Evolutionary conservation across 768 basidiomycete genomes (phyloP).

Genomic region (Rhizopogon roseolus): DNA sequence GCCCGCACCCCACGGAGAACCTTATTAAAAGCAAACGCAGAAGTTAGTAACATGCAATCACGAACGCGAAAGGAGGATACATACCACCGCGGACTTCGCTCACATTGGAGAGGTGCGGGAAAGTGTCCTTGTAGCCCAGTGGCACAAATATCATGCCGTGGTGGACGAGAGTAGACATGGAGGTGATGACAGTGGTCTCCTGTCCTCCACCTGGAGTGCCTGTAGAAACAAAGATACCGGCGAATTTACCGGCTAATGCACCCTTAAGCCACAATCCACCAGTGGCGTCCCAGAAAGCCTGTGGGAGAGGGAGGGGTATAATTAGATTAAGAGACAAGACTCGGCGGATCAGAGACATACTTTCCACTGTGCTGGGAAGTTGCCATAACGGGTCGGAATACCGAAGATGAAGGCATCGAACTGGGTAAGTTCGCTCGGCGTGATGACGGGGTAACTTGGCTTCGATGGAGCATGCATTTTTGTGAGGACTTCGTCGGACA

Average conservation of each 20-base stretch:
- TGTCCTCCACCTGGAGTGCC: conserved; percentile 81
- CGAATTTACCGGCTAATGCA: conserved; percentile 69
- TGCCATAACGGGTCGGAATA: conserved; percentile 77
- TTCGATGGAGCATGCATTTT: conserved; percentile 73
- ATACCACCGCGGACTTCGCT: conserved; percentile 54
- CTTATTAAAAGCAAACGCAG: conserved; percentile 24
- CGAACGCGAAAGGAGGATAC: conserved; percentile 14
- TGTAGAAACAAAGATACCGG: conserved; percentile 68
- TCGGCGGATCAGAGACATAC: conserved; percentile 27
- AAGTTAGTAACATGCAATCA: not conserved
- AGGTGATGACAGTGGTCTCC: conserved; percentile 48
- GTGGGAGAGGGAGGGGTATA: not conserved
- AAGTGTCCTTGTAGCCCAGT: conserved; percentile 57
- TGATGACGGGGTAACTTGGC: conserved; percentile 65
- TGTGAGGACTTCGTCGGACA: conserved; percentile 58
- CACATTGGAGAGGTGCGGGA: conserved; percentile 37
- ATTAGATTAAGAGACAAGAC: not conserved
- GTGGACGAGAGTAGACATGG: conserved; percentile 59
- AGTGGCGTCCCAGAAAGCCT: conserved; percentile 76
- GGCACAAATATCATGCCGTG: conserved; percentile 74
- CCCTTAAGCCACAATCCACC: conserved; percentile 61
- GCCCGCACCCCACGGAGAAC: conserved; percentile 76
- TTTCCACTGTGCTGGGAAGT: conserved; percentile 79
- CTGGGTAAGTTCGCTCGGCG: conserved; percentile 43
- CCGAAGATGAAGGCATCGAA: conserved; percentile 78